phyloP scores from a whole-genome alignment of 73 alveolate genomes.

The Symbiodinium pilosum region DNA sequence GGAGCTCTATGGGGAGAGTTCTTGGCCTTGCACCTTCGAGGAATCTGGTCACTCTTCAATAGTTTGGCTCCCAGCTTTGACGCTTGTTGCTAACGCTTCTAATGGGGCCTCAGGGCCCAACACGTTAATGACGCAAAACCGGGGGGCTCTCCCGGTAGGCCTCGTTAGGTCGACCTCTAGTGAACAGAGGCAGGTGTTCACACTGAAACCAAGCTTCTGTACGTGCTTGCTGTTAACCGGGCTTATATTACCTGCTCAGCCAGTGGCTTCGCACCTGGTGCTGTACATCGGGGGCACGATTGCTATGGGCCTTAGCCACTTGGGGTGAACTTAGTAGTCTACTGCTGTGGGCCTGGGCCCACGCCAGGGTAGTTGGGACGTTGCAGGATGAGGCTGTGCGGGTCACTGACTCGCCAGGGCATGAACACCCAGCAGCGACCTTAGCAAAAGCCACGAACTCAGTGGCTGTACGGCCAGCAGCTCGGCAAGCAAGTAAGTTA shows the following conservation, averaged over 20 bases:
- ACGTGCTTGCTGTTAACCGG: neutral
- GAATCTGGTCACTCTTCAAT: neutral
- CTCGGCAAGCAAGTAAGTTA: neutral
- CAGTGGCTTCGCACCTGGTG: neutral
- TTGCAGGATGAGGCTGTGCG: neutral
- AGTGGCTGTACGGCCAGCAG: neutral
- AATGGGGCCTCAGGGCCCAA: neutral
- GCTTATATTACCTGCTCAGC: neutral
- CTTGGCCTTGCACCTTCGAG: neutral
- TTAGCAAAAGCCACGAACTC: neutral
- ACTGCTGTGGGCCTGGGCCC: neutral
- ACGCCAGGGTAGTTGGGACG: neutral
- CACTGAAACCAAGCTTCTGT: neutral
- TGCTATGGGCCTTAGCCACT: no score
- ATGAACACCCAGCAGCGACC: no score
- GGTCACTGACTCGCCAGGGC: neutral
- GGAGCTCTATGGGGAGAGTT: no score
- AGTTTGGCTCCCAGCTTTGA: neutral
- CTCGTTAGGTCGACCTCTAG: neutral
- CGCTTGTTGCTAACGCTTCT: neutral
- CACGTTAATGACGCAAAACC: neutral
- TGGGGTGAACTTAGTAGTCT: no score
- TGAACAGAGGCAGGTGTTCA: neutral
- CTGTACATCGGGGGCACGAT: neutral
- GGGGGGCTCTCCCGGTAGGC: neutral